A percentile compares a stretch with the other conserved stretches of the same genome.
Conservation (phyloP, 1,284 basidiomycete species). For the Apiotrichum montevideense region DNA sequence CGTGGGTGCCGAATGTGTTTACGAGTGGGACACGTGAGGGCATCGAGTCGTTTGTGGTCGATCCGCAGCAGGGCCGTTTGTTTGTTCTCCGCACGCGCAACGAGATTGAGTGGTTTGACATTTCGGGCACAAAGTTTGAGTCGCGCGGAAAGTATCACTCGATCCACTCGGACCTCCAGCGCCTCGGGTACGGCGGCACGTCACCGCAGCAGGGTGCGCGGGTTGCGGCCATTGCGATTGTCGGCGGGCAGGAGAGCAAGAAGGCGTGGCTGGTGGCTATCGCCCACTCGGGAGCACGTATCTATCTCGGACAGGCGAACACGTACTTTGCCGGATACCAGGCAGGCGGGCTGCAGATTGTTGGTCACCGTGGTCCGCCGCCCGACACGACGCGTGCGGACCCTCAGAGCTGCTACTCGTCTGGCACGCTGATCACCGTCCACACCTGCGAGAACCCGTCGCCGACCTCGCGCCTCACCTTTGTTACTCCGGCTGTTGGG, state of each 20-base stretch:
- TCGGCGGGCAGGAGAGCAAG: slow-evolving; percentile 43
- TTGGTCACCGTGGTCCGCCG: slow-evolving; percentile 30
- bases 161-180: slow-evolving; percentile 20
- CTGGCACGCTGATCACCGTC: slow-evolving; percentile 34
- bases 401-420: slow-evolving; percentile 36
- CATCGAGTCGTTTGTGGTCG: slow-evolving; percentile 39
- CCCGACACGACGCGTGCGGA: slow-evolving; percentile 13
- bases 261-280: slow-evolving; percentile 70
- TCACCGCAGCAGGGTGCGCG: slow-evolving; percentile 11
- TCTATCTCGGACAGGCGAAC: slow-evolving; percentile 10
- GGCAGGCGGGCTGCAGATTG: slow-evolving; percentile 4
- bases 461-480: slow-evolving; percentile 23
- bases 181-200: slow-evolving; percentile 13
- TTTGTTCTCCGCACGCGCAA: slow-evolving; percentile 34
- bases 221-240: slow-evolving; percentile 42
- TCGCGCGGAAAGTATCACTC: slow-evolving; percentile 21
- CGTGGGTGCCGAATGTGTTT: slow-evolving; percentile 26
- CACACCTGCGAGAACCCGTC: slow-evolving; percentile 23
- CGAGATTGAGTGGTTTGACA: slow-evolving; percentile 33
- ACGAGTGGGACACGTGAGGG: slow-evolving; percentile 23
- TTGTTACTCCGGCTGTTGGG: slow-evolving; percentile 29
- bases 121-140: slow-evolving; percentile 27
- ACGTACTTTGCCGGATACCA: slow-evolving; percentile 1
- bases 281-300: slow-evolving; percentile 54
- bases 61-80: slow-evolving; percentile 31